Base-by-base conservation (phyloP, 2,329 filamentous ascomycete species). In the Annulohypoxylon truncatum region DNA sequence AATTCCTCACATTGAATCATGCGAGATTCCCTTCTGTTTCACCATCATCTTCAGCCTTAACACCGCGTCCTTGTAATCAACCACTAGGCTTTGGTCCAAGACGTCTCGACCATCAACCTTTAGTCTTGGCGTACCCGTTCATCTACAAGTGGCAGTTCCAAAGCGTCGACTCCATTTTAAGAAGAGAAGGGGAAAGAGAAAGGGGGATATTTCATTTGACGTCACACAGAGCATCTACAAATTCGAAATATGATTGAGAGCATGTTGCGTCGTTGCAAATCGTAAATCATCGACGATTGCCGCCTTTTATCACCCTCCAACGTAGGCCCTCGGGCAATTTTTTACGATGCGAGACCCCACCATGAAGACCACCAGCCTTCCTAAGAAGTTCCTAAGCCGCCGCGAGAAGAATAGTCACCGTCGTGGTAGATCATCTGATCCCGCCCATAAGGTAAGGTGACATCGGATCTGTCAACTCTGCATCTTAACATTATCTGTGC, bases 361-460 rank as follows among this genome's bases (percentile, higher is more conserved):
- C 75, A 87, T 87, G 83, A 87, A 85, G 79, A 79, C 69, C 35
- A 73, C 69, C 47, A 74, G 82, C 69, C 79, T 85, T 64, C 84
- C 84, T 51, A 89, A 87, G 76, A 89, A 90, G 73, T 89, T 93
- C 77, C 87, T 92, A 65, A 92, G 87, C 78, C 83, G 90, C 71
- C 87, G 90, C 71, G 91, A 92, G 74, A 93, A 87, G 79, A 84
- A 83, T 77, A 82, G 80, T 35, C 84, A 87, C 70, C 82, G 81
- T 62, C 84, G 86, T 64, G 83, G 82, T 73, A 87, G 85, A 72
- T 88, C 86, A 48, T 82, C 82, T 18, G 85, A 88, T 59, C 82
- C 84, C 22, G 77, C 80, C 22, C 82, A 82, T 67, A 88, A 85
- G 82, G 86, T 87, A 78, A 64, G 50, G 58, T 61, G 12, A 47